phyloP scores from a whole-genome alignment of 805 yeast species.

The Metschnikowia continentalis region DNA sequence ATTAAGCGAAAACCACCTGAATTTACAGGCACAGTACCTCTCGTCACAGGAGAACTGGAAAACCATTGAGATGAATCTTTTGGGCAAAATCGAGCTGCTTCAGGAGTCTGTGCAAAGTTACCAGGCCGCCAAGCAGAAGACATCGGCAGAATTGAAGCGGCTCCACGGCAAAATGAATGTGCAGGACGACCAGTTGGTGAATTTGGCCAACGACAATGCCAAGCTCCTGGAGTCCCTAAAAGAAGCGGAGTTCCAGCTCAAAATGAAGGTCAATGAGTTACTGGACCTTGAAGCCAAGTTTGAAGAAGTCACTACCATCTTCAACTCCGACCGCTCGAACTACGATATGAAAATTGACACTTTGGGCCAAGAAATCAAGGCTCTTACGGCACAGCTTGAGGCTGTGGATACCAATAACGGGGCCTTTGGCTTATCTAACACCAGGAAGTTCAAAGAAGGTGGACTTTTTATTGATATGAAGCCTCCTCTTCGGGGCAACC shows the following conservation, averaged over 20 bases:
- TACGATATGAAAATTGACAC: constrained; percentile 25
- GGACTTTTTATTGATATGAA: constrained; percentile 16
- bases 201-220: constrained; percentile 15
- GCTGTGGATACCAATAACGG: not conserved
- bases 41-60: constrained; percentile 82
- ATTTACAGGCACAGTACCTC: constrained; percentile 66
- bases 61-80: constrained; percentile 65
- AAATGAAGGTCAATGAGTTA: constrained; percentile 21
- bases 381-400: not conserved
- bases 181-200: constrained; percentile 20
- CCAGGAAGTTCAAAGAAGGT: constrained; percentile 6
- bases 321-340: constrained; percentile 27
- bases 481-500: not conserved
- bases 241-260: constrained; percentile 17
- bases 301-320: constrained; percentile 30
- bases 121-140: constrained; percentile 23
- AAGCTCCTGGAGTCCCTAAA: constrained; percentile 21
- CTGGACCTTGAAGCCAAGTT: constrained; percentile 26
- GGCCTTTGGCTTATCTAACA: constrained; percentile 6
- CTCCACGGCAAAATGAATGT: constrained; percentile 13
- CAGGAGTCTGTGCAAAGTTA: constrained; percentile 24
- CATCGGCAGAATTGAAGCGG: constrained; percentile 35
- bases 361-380: constrained; percentile 17
- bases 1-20: constrained; percentile 46
- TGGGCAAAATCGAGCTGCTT: constrained; percentile 41